Evolutionary conservation across 1,284 basidiomycete species (phyloP).

Genomic region (Ustilago loliicola): DNA sequence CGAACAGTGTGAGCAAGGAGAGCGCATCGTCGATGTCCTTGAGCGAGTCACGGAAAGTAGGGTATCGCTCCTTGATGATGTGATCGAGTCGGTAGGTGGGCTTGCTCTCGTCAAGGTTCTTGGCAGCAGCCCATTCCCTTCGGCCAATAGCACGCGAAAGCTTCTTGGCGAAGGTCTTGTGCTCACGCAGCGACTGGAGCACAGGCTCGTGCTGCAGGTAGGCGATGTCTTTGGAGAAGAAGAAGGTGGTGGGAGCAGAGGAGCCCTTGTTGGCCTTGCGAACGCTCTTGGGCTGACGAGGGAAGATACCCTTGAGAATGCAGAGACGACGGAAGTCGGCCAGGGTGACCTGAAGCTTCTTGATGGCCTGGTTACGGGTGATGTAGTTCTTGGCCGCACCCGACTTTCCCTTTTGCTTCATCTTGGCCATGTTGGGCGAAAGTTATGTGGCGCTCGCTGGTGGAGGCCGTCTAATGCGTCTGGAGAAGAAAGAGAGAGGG

Average conservation of each 20-base stretch:
- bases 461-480: slow-evolving; percentile 7
- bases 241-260: slow-evolving; percentile 95
- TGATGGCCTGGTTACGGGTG: slow-evolving; percentile 81
- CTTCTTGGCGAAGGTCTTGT: slow-evolving; percentile 99
- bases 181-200: slow-evolving; percentile 92
- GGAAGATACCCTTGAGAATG: slow-evolving; percentile 99
- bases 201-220: slow-evolving; percentile 98
- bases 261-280: slow-evolving; percentile 98
- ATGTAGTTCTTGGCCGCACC: slow-evolving; percentile 78
- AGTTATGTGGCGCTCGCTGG: slow-evolving; percentile 4
- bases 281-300: slow-evolving; percentile 90
- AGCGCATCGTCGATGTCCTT: slow-evolving; percentile 98
- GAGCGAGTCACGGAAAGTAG: slow-evolving; percentile 94
- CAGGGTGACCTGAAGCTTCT: slow-evolving; percentile 88
- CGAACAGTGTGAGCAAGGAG: slow-evolving; percentile 92
- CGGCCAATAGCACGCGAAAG: slow-evolving; percentile 91
- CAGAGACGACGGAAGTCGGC: slow-evolving; percentile 97
- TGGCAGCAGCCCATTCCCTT: slow-evolving; percentile 93
- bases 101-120: slow-evolving; percentile 87
- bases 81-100: slow-evolving; percentile 83
- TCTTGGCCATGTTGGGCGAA: slow-evolving; percentile 80
- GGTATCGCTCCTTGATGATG: slow-evolving; percentile 98
- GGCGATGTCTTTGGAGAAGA: slow-evolving; percentile 98
- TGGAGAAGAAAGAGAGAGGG: background rate
- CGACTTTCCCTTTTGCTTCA: slow-evolving; percentile 84